phyloP scores from a whole-genome alignment of 2,329 filamentous ascomycete species.

The Mycosphaerella sp. region DNA sequence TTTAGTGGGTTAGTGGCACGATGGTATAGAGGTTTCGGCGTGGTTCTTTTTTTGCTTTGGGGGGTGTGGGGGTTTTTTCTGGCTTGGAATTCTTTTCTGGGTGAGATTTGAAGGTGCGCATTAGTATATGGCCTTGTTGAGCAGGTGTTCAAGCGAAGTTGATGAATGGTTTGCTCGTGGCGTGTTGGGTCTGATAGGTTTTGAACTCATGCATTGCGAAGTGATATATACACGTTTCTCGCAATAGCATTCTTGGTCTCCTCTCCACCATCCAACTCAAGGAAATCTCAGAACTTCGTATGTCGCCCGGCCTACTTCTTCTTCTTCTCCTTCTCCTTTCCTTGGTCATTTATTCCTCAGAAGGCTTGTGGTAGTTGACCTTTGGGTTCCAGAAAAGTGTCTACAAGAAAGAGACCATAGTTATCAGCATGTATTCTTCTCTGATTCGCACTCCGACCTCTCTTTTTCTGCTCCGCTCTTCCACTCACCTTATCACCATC shows the following conservation, averaged over 20 bases:
- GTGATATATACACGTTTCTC: background rate
- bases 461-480: background rate
- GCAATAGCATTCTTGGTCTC: background rate
- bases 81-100: too few relatives aligned
- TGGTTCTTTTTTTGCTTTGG: too few relatives aligned
- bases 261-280: background rate
- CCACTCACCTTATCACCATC: slow-evolving; percentile 81
- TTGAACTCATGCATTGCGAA: background rate
- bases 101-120: too few relatives aligned
- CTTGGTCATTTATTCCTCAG: background rate
- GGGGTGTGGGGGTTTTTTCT: too few relatives aligned
- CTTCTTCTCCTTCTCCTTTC: background rate
- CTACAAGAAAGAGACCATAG: slow-evolving; percentile 26
- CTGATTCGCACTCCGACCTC: background rate
- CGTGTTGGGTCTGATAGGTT: too few relatives aligned
- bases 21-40: too few relatives aligned
- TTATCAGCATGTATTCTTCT: slow-evolving; percentile 6
- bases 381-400: slow-evolving; percentile 74
- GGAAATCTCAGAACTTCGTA: background rate
- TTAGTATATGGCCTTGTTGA: too few relatives aligned
- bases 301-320: background rate
- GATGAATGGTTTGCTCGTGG: too few relatives aligned
- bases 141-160: too few relatives aligned
- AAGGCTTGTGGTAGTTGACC: slow-evolving; percentile 74
- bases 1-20: too few relatives aligned